These are phyloP conservation scores for Cyclocybe aegerita DNA, from an alignment of 768 basidiomycete genomes.

Conservation along the genomic window DNA sequence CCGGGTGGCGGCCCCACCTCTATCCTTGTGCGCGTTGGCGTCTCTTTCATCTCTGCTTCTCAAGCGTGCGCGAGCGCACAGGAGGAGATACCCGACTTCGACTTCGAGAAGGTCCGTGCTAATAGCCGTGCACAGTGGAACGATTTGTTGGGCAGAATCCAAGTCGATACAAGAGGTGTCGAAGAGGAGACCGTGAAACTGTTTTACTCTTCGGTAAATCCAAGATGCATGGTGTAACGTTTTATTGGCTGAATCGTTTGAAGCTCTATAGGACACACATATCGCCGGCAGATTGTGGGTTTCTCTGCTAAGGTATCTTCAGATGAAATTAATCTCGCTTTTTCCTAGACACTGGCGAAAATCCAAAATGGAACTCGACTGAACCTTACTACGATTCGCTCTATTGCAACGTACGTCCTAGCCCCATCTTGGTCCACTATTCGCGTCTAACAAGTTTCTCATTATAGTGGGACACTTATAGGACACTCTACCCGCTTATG, in stretches of 20 bases:
- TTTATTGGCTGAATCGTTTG: background rate
- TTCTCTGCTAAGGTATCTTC: background rate
- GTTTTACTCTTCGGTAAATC: constrained; percentile 58
- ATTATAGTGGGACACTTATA: constrained; percentile 62
- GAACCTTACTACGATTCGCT: constrained; percentile 70
- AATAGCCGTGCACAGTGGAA: constrained; percentile 53
- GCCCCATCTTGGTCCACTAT: background rate
- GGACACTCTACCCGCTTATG: constrained; percentile 62
- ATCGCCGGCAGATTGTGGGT: constrained; percentile 62
- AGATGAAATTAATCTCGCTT: background rate
- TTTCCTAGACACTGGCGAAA: constrained; percentile 57
- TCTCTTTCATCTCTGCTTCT: constrained; percentile 58
- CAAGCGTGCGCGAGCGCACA: constrained; percentile 65
- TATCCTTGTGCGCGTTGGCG: constrained; percentile 61
- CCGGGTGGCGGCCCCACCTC: constrained; percentile 33
- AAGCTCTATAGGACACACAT: constrained; percentile 63
- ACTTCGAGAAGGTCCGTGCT: constrained; percentile 48
- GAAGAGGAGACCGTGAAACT: constrained; percentile 48
- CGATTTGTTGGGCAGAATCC: constrained; percentile 52
- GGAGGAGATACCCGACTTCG: constrained; percentile 57
- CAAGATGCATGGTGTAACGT: background rate
- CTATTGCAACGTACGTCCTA: constrained; percentile 59
- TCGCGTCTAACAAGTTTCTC: too few relatives aligned
- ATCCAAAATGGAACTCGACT: constrained; percentile 59
- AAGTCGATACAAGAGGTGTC: constrained; percentile 49